Evolutionary conservation across 306 rosid species (phyloP).

Genomic region (Gillenia trifoliata): DNA sequence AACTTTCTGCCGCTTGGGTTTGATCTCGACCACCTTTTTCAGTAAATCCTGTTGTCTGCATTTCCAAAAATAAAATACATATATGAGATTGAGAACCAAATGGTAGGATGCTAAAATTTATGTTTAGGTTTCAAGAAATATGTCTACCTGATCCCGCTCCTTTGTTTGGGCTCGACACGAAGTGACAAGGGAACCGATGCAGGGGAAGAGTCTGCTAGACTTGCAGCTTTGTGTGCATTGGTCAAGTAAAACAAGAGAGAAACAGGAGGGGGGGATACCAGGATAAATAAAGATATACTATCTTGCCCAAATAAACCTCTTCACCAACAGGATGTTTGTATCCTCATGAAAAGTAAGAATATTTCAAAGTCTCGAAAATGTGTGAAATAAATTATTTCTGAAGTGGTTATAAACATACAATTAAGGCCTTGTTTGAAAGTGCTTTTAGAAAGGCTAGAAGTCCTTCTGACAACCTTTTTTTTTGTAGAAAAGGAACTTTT

Average conservation of each 20-base stretch:
- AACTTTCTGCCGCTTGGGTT: slow-evolving; percentile 75
- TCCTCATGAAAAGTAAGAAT: too few relatives aligned
- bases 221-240: slow-evolving; percentile 73
- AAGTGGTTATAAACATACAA: background rate
- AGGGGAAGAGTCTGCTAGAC: slow-evolving; percentile 84
- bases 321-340: too few relatives aligned
- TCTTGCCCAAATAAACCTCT: background rate
- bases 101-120: background rate
- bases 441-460: background rate
- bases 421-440: background rate
- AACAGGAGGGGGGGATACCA: background rate
- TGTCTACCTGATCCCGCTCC: slow-evolving; percentile 83
- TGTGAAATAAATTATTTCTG: background rate
- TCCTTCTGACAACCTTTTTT: background rate
- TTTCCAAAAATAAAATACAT: background rate
- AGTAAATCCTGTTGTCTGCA: slow-evolving; percentile 87
- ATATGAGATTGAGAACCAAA: background rate
- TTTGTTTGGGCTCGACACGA: slow-evolving; percentile 95
- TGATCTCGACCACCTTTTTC: slow-evolving; percentile 82
- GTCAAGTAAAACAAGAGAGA: slow-evolving; percentile 47
- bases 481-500: background rate
- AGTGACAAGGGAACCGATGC: slow-evolving; percentile 71
- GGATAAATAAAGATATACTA: background rate
- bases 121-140: slow-evolving; percentile 3
- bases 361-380: background rate